Evolutionary conservation across 129 eudicot species (phyloP).

Genomic region (Heracleum sosnowskyi): DNA sequence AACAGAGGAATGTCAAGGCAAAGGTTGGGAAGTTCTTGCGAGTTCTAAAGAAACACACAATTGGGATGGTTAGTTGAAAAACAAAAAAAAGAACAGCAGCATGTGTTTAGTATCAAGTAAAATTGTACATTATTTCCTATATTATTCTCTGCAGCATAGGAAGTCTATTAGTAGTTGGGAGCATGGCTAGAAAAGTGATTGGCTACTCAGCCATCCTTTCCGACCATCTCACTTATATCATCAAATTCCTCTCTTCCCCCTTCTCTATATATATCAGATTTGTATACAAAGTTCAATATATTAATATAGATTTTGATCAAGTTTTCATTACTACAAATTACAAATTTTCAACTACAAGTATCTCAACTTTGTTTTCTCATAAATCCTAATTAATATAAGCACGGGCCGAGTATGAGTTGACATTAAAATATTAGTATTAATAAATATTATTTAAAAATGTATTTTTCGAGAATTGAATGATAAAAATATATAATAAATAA

Average conservation of each 20-base stretch:
- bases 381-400: too few species aligned
- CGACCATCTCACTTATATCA: conserved; percentile 13
- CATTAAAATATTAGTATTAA: too few species aligned
- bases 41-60: conserved; percentile 44
- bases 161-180: conserved; percentile 28
- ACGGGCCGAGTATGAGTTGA: too few species aligned
- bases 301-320: background rate
- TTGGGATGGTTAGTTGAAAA: conserved; percentile 19
- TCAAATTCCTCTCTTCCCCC: conserved; percentile 19
- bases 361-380: too few species aligned
- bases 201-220: conserved; percentile 64
- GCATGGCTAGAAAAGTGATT: conserved; percentile 50
- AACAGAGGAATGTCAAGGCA: conserved; percentile 52
- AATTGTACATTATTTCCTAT: conserved; percentile 29
- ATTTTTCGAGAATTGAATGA: too few species aligned
- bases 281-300: background rate
- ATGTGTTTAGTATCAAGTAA: conserved; percentile 22
- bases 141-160: conserved; percentile 25
- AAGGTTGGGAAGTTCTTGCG: conserved; percentile 83
- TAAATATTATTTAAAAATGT: too few species aligned
- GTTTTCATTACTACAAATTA: background rate
- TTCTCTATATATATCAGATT: conserved; percentile 1
- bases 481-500: too few species aligned
- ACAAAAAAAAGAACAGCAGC: conserved; percentile 10
- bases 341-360: too few species aligned